phyloP scores from a whole-genome alignment of 768 basidiomycete genomes.

The Tubosaeta sp. region DNA sequence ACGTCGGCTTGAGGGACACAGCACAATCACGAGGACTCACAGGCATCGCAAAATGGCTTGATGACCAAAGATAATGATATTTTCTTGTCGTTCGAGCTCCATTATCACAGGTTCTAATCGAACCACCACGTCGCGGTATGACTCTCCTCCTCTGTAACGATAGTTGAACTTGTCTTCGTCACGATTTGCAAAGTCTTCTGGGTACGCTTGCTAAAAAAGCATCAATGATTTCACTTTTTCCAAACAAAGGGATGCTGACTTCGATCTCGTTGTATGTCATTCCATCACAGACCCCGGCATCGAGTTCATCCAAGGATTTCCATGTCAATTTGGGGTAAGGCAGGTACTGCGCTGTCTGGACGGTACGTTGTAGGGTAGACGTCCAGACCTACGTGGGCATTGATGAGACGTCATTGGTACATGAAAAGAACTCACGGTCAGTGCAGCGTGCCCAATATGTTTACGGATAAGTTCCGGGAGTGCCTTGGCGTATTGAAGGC shows the following conservation, averaged over 20 bases:
- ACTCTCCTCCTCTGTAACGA: constrained; percentile 94
- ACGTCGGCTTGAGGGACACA: background rate
- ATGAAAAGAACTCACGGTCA: constrained; percentile 57
- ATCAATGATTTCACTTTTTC: background rate
- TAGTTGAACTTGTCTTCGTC: constrained; percentile 99
- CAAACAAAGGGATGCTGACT: constrained; percentile 39
- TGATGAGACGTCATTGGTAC: background rate
- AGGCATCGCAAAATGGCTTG: constrained; percentile 85
- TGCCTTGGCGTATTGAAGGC: constrained; percentile 79
- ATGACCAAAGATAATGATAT: constrained; percentile 95
- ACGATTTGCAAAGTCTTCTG: constrained; percentile 96
- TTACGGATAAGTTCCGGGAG: constrained; percentile 85
- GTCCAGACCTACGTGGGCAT: constrained; percentile 82
- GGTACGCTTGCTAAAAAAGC: constrained; percentile 72
- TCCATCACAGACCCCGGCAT: constrained; percentile 98
- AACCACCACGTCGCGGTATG: constrained; percentile 94
- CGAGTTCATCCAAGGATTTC: constrained; percentile 98
- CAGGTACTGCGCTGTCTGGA: constrained; percentile 80
- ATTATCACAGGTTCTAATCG: constrained; percentile 97
- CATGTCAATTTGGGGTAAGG: constrained; percentile 92
- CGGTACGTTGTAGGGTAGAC: constrained; percentile 91
- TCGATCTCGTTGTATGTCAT: constrained; percentile 99
- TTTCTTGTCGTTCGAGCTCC: constrained; percentile 97
- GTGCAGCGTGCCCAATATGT: constrained; percentile 82
- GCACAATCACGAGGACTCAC: constrained; percentile 35